A percentile compares a stretch with the other conserved stretches of the same genome.
Evolutionary conservation across 352 stramenopile species (phyloP).

Genomic region (Discostella stelligera): DNA sequence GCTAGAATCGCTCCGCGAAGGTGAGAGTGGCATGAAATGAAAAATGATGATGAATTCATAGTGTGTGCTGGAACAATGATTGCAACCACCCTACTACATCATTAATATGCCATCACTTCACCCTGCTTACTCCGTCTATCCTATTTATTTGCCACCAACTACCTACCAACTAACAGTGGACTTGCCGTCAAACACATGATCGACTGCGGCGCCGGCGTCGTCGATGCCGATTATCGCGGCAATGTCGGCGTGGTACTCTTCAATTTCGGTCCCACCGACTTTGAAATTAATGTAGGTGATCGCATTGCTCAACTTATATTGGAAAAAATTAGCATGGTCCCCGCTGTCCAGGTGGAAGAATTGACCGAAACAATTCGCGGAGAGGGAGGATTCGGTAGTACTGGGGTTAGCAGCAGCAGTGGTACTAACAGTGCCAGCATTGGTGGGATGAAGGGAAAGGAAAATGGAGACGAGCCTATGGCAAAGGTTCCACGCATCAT

Average conservation of each 20-base stretch:
- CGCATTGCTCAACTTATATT: constrained; percentile 98
- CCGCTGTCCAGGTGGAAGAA: constrained; percentile 89
- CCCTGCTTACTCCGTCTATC: too few relatives aligned
- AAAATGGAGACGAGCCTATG: constrained; percentile 3
- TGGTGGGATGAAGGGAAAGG: background rate
- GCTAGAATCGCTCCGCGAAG: constrained; percentile 87
- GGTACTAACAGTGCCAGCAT: background rate
- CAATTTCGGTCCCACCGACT: constrained; percentile 94
- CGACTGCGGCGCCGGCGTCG: constrained; percentile 96
- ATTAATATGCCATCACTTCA: background rate
- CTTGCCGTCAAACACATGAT: constrained; percentile 98
- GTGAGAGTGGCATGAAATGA: constrained; percentile 16
- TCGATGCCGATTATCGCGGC: constrained; percentile 97
- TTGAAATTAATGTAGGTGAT: constrained; percentile 92
- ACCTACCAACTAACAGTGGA: constrained; percentile 75
- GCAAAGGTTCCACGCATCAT: constrained; percentile 4
- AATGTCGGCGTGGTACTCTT: constrained; percentile 98
- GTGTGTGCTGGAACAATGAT: too few relatives aligned
- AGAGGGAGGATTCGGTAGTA: constrained; percentile 94
- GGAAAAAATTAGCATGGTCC: constrained; percentile 82
- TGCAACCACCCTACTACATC: too few relatives aligned
- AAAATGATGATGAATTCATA: constrained; percentile 11
- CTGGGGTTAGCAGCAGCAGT: constrained; percentile 70
- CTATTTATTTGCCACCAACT: too few relatives aligned
- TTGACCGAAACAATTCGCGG: constrained; percentile 93